These are phyloP conservation scores for Phoenix roebelenii DNA, from an alignment of 176 grass and related monocot genomes.

Conservation along the genomic window DNA sequence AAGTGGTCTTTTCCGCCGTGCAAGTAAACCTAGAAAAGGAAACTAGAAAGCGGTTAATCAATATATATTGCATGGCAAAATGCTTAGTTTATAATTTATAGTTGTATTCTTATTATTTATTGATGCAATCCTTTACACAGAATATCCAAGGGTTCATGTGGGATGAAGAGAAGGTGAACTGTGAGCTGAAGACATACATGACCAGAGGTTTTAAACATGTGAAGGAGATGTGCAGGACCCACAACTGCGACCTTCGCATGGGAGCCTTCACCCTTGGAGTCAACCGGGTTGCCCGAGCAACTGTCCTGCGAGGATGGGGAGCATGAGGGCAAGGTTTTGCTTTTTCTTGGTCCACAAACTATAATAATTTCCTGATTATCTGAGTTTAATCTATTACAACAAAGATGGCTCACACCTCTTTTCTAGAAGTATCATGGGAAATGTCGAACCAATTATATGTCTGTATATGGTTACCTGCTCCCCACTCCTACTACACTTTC, in stretches of 20 bases:
- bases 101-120: not conserved
- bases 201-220: constrained; percentile 55
- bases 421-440: too few relatives aligned
- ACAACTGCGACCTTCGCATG: constrained; percentile 92
- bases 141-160: constrained; percentile 99
- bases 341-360: not conserved
- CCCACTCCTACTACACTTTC: too few relatives aligned
- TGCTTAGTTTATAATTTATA: not conserved
- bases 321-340: constrained; percentile 28
- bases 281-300: constrained; percentile 85
- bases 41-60: too few relatives aligned
- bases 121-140: constrained; percentile 13
- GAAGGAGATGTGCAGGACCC: constrained; percentile 69
- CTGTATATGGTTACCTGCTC: too few relatives aligned
- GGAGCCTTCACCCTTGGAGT: constrained; percentile 93
- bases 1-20: too few relatives aligned
- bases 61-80: too few relatives aligned
- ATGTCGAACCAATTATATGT: too few relatives aligned
- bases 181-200: constrained; percentile 79
- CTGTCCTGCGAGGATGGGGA: constrained; percentile 76
- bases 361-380: constrained; percentile 1
- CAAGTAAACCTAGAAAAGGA: too few relatives aligned
- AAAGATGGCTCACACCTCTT: too few relatives aligned
- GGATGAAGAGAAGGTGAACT: constrained; percentile 87
- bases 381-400: too few relatives aligned